Conservation (phyloP, 441 rosid genomes). For the Adansonia grandidieri region DNA sequence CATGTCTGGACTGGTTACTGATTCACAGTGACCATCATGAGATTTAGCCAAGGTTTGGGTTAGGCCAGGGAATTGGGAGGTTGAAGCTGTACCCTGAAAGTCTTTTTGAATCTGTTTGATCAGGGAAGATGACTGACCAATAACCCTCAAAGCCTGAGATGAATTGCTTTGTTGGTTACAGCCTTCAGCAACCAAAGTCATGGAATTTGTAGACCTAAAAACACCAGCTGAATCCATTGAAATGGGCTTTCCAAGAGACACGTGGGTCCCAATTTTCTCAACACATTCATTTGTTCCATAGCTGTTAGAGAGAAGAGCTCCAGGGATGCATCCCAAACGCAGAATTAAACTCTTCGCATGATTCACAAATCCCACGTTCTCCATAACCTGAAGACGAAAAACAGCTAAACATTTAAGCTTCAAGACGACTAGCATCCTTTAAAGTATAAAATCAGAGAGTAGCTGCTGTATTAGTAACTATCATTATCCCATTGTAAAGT, state of each 20-base stretch:
- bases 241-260: slow-evolving; percentile 48
- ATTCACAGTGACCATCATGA: slow-evolving; percentile 24
- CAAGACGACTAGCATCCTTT: slow-evolving; percentile 13
- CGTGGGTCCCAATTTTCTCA: slow-evolving; percentile 52
- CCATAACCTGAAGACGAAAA: slow-evolving; percentile 67
- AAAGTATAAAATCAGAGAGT: slow-evolving; percentile 15
- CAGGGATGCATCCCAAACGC: slow-evolving; percentile 78
- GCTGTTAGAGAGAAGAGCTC: slow-evolving; percentile 67
- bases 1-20: slow-evolving; percentile 27
- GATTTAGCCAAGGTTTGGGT: slow-evolving; percentile 29
- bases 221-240: slow-evolving; percentile 39
- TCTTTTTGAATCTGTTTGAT: no score
- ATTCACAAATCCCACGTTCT: slow-evolving; percentile 79
- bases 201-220: slow-evolving; percentile 38
- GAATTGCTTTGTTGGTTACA: slow-evolving; percentile 43
- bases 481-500: not conserved
- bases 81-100: slow-evolving; percentile 31
- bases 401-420: slow-evolving; percentile 25
- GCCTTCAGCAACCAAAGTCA: slow-evolving; percentile 35
- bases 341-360: slow-evolving; percentile 73
- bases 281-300: slow-evolving; percentile 46
- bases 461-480: not conserved
- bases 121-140: not conserved
- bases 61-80: slow-evolving; percentile 30
- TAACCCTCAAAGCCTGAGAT: no score